phyloP scores from a whole-genome alignment of 2,329 filamentous ascomycete species.

The Aureobasidium musti region DNA sequence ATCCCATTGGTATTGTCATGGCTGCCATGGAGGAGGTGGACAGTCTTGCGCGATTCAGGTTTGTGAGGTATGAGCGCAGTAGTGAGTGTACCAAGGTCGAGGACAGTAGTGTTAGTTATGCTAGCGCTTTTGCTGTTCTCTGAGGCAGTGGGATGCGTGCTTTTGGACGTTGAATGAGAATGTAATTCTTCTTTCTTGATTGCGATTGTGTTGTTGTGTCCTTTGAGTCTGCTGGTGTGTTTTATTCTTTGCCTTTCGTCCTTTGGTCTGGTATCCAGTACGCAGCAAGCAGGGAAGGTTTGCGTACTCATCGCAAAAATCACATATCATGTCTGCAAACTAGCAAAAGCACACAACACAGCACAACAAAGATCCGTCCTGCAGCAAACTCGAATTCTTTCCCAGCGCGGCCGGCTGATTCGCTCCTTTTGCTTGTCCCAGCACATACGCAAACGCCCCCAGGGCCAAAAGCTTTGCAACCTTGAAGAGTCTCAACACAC shows the following conservation, averaged over 20 bases:
- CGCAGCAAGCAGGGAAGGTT: too few relatives aligned
- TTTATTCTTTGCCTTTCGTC: too few relatives aligned
- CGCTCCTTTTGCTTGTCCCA: constrained; percentile 8
- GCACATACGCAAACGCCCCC: constrained; percentile 4
- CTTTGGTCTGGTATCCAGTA: too few relatives aligned
- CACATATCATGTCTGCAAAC: too few relatives aligned
- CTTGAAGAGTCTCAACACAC: neutral
- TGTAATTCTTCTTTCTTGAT: neutral
- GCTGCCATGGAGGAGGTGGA: constrained; percentile 72
- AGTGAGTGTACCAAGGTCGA: constrained; percentile 65
- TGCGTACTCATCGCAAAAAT: too few relatives aligned
- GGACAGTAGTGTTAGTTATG: constrained; percentile 93
- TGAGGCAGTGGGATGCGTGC: constrained; percentile 41
- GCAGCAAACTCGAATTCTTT: too few relatives aligned
- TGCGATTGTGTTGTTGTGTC: too few relatives aligned
- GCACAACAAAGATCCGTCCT: too few relatives aligned
- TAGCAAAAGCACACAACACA: too few relatives aligned
- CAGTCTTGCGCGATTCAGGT: constrained; percentile 60
- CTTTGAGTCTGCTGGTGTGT: too few relatives aligned
- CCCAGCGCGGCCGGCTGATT: too few relatives aligned
- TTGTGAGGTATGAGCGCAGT: constrained; percentile 86
- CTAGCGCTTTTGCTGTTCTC: constrained; percentile 81
- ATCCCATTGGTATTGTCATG: constrained; percentile 93
- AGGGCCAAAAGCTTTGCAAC: too few relatives aligned
- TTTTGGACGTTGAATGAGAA: neutral